Base-by-base conservation (phyloP, 78 protist genomes). In the Dictyostelium firmibasis region DNA sequence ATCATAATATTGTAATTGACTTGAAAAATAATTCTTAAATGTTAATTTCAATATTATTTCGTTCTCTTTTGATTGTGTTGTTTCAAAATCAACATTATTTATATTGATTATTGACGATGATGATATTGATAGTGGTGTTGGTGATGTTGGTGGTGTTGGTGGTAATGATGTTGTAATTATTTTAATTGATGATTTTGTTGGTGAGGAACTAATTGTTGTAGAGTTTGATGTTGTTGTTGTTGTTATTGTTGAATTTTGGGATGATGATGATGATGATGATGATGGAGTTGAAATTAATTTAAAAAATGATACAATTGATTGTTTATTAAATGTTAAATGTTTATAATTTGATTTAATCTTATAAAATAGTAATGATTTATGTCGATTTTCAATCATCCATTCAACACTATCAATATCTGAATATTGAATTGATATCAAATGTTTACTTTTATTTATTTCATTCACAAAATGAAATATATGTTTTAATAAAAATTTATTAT, bases 401-500 rank as follows among this genome's bases (percentile, higher is more conserved):
- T 72, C 79, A 14, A 72, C 43, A 33, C 47, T 33, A 33, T 72
- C 79, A 14, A 72, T 72, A 29, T 72, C 79, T 29, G 33, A 29
- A 33, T 72, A 72, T 33, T 25, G 14, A 29, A 72, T 11, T 16
- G 79, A 72, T 31, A 72, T 72, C 2, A 31, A 33, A 72, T 72
- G 36, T 72, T 72, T 13, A 31, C 35, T 31, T 33, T 20, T 72
- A 72, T 72, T 72, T 0, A 72, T 72, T 6, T 72, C 20, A 33
- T 72, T 13, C 1, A 72, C 79, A 31, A 31, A 72, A 16, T 33
- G 10, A 33, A 72, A 72, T 14, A 72, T 72, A 6, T 72, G 33
- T 18, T 72, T 72, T 72, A 72, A 33, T 72, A 72, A 72, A 72
- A 72, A 72, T 72, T 72, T 72, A 72, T 72, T 72, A 33, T 72